A percentile compares a stretch with the other conserved stretches of the same genome.
phyloP scores from a whole-genome alignment of 192 early-diverging fungal genomes.

The Dimargaris xerosporica region DNA sequence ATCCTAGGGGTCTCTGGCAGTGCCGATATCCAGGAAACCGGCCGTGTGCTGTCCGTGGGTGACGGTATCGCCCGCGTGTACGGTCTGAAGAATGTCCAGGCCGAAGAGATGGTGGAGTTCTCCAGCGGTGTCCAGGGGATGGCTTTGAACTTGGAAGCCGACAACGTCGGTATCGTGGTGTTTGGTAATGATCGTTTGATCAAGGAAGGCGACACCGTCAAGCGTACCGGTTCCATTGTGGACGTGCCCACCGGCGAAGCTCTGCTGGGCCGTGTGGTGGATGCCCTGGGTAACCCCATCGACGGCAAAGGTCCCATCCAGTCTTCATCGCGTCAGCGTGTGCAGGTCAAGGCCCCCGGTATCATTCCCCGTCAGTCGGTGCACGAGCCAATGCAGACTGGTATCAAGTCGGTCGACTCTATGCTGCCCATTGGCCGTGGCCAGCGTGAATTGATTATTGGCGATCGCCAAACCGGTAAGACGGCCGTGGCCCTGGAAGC shows the following conservation, averaged over 20 bases:
- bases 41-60: conserved; percentile 97
- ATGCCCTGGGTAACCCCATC: conserved; percentile 98
- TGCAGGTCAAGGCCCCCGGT: conserved; percentile 98
- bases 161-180: conserved; percentile 99
- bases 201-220: conserved; percentile 99
- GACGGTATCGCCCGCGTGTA: conserved; percentile 99
- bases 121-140: conserved; percentile 98
- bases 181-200: conserved; percentile 99
- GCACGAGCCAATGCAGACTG: conserved; percentile 99
- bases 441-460: conserved; percentile 99
- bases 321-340: conserved; percentile 73
- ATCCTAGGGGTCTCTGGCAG: conserved; percentile 74
- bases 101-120: conserved; percentile 99
- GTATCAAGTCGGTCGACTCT: conserved; percentile 99
- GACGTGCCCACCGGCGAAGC: conserved; percentile 94
- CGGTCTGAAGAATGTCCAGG: conserved; percentile 94
- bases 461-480: conserved; percentile 99
- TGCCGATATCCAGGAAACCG: conserved; percentile 93
- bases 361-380: conserved; percentile 99
- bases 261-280: conserved; percentile 95
- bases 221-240: conserved; percentile 97
- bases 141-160: conserved; percentile 98
- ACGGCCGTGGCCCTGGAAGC: conserved; percentile 97
- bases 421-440: conserved; percentile 99
- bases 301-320: conserved; percentile 97